Base-by-base conservation (phyloP, 345 rosid species). In the Syzygium aqueum region DNA sequence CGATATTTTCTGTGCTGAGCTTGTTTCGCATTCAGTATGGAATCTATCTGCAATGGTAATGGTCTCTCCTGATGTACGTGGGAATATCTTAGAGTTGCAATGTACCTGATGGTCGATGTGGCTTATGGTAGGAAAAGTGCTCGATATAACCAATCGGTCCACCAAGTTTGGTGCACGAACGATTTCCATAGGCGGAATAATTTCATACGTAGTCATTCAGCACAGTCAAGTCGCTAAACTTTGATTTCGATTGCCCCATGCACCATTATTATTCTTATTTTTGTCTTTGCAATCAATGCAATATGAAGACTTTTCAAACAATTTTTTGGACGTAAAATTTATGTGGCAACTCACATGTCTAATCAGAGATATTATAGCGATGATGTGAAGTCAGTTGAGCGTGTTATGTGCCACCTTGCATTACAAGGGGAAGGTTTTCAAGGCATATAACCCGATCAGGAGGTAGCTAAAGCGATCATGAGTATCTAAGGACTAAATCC, bases 151-250 rank as follows among this genome's bases (percentile, higher is more conserved):
- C 88, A 82, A 52, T 27, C 86, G 6, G 2, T 23, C 63, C 23
- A 57, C 63, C 92, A 89, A 80, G 5, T 91, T 91, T 53, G 94
- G 92, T 50, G 92, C 91, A 19, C 91, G 88, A 54, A 54, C 22
- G 91, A 93, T 57, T 22, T 33, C 8, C 49, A 22, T 65, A 91
- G 88, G 37, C 54, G 5, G 91, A 91, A 49, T 93, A 92, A 54
- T 22, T 7, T 54, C 11, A 21, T 54, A 54, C 87, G 94, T 89
- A 54, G 95, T 96, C 53, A 85, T 54, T 77, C 94, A 94, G 51
- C 96, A 96, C 95, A 93, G 92, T 86, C 85, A 92, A 97, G 91
- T 54, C 27, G 22, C 59, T 22, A 22, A 54, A 57, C n/a, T 57
- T 57, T 57, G 9, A 54, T 54, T 54, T 22, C 59, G 22, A 22